Evolutionary conservation across 352 stramenopile genomes (phyloP), one percentile per base, ranked within the genome.

Genomic region (Globisporangium echinulatum): DNA sequence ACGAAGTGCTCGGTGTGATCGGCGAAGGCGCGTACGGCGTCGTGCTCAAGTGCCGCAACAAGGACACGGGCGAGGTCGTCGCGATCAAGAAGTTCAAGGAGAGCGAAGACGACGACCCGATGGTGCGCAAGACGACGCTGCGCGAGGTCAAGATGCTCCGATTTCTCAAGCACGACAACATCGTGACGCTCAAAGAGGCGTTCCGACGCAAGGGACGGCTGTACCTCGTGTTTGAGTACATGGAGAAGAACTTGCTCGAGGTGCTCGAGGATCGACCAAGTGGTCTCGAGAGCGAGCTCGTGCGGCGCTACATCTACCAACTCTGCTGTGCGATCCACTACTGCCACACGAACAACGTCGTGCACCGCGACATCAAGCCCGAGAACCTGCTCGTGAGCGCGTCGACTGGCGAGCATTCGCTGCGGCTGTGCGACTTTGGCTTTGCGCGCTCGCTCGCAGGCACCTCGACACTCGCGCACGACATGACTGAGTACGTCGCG

Each of bases 51-150:
- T 97, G 88, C 60, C 82, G 85, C 43, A 96, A 97, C 74, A 96
- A 98, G 58, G 96, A 99, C 64, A 98, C 93, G 11, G 92, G 90
- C 55, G 92, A 99, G 72, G 81, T 98, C 19, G 97, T 99, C 8
- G 97, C 97, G 5, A 99, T 99, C 72, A 99, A 99, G 72, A 99
- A 99, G 78, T 98, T 99, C 51, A 97, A 98, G 62, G 92, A 98
- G 66, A 91, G 78, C 49, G 88, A 97, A 55, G 83, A 92, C 3
- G 84, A 94, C 56, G 88, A 97, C 52, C 86, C 92, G 13, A 90
- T 96, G 68, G 91, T 98, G 36, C 82, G 87, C 56, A 98, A 98
- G 70, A 98, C 90, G 51, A 97, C 90, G 49, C 65, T 97, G 50
- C 87, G 92, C 44, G 97, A 99, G 75, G 84, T 99, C 44, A 96